Evolutionary conservation across 1,284 basidiomycete genomes (phyloP), one percentile per base, ranked within the genome.

Genomic region (Tremellales sp.): DNA sequence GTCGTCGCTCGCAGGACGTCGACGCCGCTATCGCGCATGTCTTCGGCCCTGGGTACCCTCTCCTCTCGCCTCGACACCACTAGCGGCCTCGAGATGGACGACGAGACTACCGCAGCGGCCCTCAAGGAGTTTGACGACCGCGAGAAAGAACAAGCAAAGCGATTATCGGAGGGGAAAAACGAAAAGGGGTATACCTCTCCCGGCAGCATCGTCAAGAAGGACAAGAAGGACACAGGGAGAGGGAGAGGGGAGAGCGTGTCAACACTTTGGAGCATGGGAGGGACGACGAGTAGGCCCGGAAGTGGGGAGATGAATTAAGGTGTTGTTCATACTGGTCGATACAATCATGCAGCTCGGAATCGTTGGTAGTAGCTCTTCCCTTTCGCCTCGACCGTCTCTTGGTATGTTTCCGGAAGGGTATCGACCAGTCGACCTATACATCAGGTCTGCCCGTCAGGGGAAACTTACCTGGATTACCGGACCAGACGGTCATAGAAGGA

Each of bases 321-420:
- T n/a, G n/a, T n/a, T n/a, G n/a, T n/a, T n/a, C n/a, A n/a, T n/a
- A n/a, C n/a, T n/a, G n/a, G n/a, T n/a, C n/a, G n/a, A n/a, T n/a
- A 6, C 27, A n/a, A 39, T 19, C 34, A 47, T 25, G 45, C 66
- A 1, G 71, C 61, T 51, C 79, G 76, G 64, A 87, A 89, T 10
- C 81, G 77, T 13, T 77, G 77, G 59, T 89, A 90, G 54, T 81
- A 82, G 39, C 81, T 79, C 66, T 94, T 95, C 10, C 86, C 85
- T 50, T 81, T 78, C 1, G 80, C 77, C 68, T 92, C 87, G 4
- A 85, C 79, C 50, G 82, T 78, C 57, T 92, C 89, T 61, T 87
- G 85, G 16, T 85, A 89, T 22, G 89, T 87, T 71, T 97, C 94
- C 1, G 93, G 87, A 7, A 97, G 78, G 58, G 90, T 86, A 63